A percentile compares a stretch with the other conserved stretches of the same genome.
These are phyloP conservation scores for Termitomyces sp. DNA, from an alignment of 768 basidiomycete genomes.

Conservation along the genomic window DNA sequence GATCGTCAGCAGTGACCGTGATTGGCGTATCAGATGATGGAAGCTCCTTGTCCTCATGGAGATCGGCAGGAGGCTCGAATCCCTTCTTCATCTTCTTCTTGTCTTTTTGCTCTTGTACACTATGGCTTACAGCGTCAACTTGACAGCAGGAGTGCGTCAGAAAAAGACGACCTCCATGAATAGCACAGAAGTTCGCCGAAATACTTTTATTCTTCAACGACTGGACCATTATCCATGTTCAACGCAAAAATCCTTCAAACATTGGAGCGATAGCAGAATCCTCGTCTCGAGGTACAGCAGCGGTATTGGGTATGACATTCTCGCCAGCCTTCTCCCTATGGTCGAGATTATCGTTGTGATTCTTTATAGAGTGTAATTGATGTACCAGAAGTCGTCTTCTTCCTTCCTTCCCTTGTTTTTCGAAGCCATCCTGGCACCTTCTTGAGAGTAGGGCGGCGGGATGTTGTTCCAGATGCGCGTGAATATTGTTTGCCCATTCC, in stretches of 20 bases:
- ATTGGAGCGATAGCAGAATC: conserved; percentile 16
- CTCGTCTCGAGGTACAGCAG: conserved; percentile 30
- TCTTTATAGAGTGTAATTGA: conserved; percentile 7
- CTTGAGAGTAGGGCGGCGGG: too few relatives aligned
- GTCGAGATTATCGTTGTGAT: background rate
- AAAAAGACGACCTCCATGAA: background rate
- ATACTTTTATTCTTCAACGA: conserved; percentile 49
- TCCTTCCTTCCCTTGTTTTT: conserved; percentile 81
- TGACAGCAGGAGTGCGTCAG: background rate
- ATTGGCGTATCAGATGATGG: conserved; percentile 33
- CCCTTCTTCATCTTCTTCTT: conserved; percentile 53
- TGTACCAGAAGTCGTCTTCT: conserved; percentile 86
- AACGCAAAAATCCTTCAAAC: conserved; percentile 52
- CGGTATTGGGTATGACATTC: conserved; percentile 37
- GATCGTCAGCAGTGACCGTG: conserved; percentile 62
- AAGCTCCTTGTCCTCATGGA: conserved; percentile 22
- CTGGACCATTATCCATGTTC: conserved; percentile 34
- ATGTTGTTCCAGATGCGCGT: too few relatives aligned
- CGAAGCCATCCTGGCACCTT: conserved; percentile 22
- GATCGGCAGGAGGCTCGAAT: conserved; percentile 23
- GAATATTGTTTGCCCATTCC: too few relatives aligned
- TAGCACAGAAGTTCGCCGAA: conserved; percentile 61
- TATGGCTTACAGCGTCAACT: conserved; percentile 64
- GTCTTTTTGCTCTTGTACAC: conserved; percentile 44
- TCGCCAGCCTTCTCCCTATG: conserved; percentile 63